Percentiles rank a stretch among this genome's conserved stretches.
Evolutionary conservation across 129 eudicot species (phyloP).

Genomic region (Helichrysum umbraculigerum): DNA sequence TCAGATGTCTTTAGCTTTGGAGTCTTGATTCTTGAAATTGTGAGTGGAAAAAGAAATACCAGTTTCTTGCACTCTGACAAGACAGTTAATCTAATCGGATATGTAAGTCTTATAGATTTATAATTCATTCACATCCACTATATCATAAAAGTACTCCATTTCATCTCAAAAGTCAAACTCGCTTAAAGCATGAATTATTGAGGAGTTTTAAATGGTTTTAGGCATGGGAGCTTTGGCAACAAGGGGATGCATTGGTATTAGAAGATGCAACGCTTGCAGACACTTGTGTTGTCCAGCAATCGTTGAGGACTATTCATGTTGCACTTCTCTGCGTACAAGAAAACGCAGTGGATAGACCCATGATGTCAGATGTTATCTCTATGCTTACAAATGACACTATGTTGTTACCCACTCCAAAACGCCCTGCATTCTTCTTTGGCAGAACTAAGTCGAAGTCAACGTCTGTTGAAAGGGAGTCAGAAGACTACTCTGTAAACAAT

Average conservation of each 20-base stretch:
- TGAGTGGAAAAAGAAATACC: constrained; percentile 28
- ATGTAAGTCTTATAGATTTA: constrained; percentile 32
- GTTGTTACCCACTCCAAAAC: constrained; percentile 30
- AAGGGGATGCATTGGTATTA: constrained; percentile 29
- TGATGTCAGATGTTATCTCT: constrained; percentile 35
- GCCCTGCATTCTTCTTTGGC: constrained; percentile 29
- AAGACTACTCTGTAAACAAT: constrained; percentile 22
- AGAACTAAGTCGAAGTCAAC: constrained; percentile 4
- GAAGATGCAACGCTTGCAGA: constrained; percentile 29
- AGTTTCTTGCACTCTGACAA: constrained; percentile 30
- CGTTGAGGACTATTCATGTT: constrained; percentile 35
- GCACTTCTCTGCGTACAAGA: constrained; percentile 53
- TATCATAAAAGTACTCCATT: not conserved
- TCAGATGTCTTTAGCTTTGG: constrained; percentile 40
- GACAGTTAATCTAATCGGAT: constrained; percentile 33
- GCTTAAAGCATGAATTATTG: not conserved
- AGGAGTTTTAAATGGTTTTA: constrained; percentile 4
- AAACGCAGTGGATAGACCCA: constrained; percentile 40
- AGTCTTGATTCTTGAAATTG: constrained; percentile 29
- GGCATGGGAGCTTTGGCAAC: constrained; percentile 55
- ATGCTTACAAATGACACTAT: constrained; percentile 39
- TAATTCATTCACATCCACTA: not conserved
- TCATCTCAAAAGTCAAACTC: not conserved
- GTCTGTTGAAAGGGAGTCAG: constrained; percentile 15
- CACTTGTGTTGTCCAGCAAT: constrained; percentile 14